Conservation (phyloP, 2,329 filamentous ascomycete genomes). For the Fusarium sp. region DNA sequence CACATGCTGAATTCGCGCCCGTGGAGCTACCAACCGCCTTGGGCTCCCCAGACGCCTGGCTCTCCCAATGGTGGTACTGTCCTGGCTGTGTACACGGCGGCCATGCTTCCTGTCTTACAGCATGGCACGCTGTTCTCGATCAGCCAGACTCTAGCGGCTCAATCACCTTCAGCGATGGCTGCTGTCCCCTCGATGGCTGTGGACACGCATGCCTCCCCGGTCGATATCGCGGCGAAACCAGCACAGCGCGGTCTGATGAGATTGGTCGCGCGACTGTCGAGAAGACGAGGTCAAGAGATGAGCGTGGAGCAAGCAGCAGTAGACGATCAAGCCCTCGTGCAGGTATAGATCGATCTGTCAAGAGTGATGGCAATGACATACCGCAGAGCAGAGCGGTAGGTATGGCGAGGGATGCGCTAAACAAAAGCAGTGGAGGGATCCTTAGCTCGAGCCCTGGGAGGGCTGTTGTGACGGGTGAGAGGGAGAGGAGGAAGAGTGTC, state of each 20-base stretch:
- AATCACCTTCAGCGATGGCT: constrained; percentile 60
- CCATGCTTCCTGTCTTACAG: constrained; percentile 66
- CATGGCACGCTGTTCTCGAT: constrained; percentile 61
- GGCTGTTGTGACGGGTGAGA: constrained; percentile 48
- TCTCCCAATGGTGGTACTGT: constrained; percentile 69
- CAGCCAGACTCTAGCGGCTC: constrained; percentile 27
- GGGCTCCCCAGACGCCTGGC: constrained; percentile 37
- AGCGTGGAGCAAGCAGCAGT: constrained; percentile 38
- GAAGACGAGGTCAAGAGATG: constrained; percentile 42
- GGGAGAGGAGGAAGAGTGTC: constrained; percentile 70
- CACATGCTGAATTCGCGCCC: constrained; percentile 53
- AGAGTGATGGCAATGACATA: constrained; percentile 63
- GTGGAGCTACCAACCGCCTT: constrained; percentile 43
- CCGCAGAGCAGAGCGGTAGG: constrained; percentile 69
- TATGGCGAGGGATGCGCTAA: constrained; percentile 64
- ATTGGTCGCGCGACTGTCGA: constrained; percentile 59
- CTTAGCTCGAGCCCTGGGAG: constrained; percentile 62
- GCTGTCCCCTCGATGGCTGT: constrained; percentile 72
- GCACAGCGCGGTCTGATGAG: constrained; percentile 59
- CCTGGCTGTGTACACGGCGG: constrained; percentile 70
- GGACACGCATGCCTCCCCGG: constrained; percentile 70
- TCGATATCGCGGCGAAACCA: constrained; percentile 60
- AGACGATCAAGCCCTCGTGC: constrained; percentile 45
- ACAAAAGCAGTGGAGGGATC: constrained; percentile 49
- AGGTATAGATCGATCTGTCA: constrained; percentile 41